Conservation (phyloP, 352 stramenopile species). For the Globisporangium iwayamae region DNA sequence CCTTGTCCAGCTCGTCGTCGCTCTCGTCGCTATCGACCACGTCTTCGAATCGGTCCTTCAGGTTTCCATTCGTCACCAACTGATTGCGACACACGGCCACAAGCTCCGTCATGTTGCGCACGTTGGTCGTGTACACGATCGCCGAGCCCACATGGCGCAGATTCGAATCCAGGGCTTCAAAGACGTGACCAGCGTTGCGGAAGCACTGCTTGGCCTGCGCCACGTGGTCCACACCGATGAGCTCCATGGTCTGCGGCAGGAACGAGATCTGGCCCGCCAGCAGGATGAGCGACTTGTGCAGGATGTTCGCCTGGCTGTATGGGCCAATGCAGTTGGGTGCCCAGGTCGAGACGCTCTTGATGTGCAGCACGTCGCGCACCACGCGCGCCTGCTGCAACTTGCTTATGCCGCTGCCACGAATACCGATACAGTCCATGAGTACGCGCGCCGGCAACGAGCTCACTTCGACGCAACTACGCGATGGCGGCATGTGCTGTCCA, state of each 20-base stretch:
- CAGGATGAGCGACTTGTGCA: conserved; percentile 90
- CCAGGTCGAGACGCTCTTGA: conserved; percentile 96
- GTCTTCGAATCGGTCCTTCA: conserved; percentile 57
- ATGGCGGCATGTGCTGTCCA: conserved; percentile 72
- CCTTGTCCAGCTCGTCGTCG: conserved; percentile 72
- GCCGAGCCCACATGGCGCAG: conserved; percentile 64
- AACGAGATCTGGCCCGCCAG: conserved; percentile 97
- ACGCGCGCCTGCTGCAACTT: conserved; percentile 60
- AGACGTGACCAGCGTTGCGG: conserved; percentile 56
- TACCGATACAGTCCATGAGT: conserved; percentile 90
- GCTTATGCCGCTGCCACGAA: conserved; percentile 63
- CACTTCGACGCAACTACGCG: conserved; percentile 85
- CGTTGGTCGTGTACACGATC: conserved; percentile 55
- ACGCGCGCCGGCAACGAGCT: conserved; percentile 65
- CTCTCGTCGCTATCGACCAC: conserved; percentile 69
- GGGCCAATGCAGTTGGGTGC: conserved; percentile 98
- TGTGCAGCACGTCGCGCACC: conserved; percentile 89
- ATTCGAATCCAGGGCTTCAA: conserved; percentile 80
- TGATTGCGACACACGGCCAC: conserved; percentile 13
- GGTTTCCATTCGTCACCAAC: conserved; percentile 41
- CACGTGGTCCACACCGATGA: conserved; percentile 51
- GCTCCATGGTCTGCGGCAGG: conserved; percentile 91
- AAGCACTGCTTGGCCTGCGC: conserved; percentile 55
- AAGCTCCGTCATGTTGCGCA: conserved; percentile 10
- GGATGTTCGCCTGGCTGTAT: conserved; percentile 97